Evolutionary conservation across 768 basidiomycete species (phyloP), one percentile per base, ranked within the genome.

Genomic region (Suillus subaureus): DNA sequence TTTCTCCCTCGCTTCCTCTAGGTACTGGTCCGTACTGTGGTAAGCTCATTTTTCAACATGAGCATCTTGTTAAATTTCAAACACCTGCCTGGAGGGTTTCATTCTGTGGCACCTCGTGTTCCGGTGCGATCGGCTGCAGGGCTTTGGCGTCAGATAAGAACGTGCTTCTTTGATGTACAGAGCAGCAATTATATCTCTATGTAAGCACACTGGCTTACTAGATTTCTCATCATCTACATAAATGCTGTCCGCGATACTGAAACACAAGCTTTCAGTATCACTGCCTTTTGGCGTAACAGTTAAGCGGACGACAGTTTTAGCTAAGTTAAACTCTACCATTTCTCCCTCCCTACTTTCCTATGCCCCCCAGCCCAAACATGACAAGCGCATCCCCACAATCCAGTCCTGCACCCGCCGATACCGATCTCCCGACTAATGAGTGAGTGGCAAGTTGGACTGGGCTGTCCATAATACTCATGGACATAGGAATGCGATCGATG

Each of bases 81-180:
- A n/a, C 45, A 9, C 11, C 18, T 43, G 1, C 42, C 42, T 43
- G 6, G 6, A 43, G 42, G 18, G 7, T 9, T 43, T 43, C 5
- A 47, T n/a, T n/a, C 9, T 47, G n/a, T n/a, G 45, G n/a, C 21
- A n/a, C 12, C n/a, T 47, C n/a, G n/a, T n/a, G n/a, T 47, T 4
- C 45, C 45, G 45, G n/a, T 1, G n/a, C n/a, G 11, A 47, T 11
- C 45, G n/a, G 45, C 45, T 12, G 4, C 45, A 47, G n/a, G 18
- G n/a, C n/a, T 47, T 47, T 47, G 45, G 21, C 45, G n/a, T 47
- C 45, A 47, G 45, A 47, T n/a, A 47, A 47, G 45, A 47, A 47
- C n/a, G 45, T 47, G n/a, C 21, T 47, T 47, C 4, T n/a, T 4
- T 47, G 45, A 47, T 47, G 45, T 47, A n/a, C 18, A 43, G 18